Percentiles rank a stretch among this genome's conserved stretches.
phyloP scores from a whole-genome alignment of 805 yeast species.

The Tetrapisispora nanseiensis region DNA sequence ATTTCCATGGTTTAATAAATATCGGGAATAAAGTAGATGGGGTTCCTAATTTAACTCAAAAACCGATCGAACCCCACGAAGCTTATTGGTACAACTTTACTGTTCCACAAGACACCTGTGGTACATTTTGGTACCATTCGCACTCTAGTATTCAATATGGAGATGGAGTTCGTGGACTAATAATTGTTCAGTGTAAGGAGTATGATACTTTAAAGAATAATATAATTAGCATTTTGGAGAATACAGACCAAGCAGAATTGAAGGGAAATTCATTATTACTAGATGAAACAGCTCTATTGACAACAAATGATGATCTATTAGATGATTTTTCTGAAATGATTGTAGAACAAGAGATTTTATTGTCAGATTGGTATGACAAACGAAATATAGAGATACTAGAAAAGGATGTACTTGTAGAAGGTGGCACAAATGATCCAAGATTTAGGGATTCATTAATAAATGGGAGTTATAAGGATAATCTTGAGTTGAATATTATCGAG shows the following conservation, averaged over 20 bases:
- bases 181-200: conserved; percentile 43
- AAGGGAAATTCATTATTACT: not conserved
- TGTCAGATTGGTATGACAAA: conserved; percentile 56
- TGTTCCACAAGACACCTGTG: conserved; percentile 35
- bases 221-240: conserved; percentile 6
- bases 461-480: conserved; percentile 12
- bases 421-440: conserved; percentile 23
- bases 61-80: conserved; percentile 59
- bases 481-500: conserved; percentile 28
- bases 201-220: conserved; percentile 30
- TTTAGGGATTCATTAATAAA: conserved; percentile 20
- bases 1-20: conserved; percentile 45
- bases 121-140: conserved; percentile 51
- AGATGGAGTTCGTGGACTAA: conserved; percentile 43
- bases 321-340: conserved; percentile 13
- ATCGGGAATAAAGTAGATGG: conserved; percentile 38
- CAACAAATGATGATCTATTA: not conserved
- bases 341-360: conserved; percentile 46
- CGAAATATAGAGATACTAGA: conserved; percentile 32
- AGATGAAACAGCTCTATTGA: not conserved
- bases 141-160: conserved; percentile 42
- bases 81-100: conserved; percentile 42
- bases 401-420: conserved; percentile 15
- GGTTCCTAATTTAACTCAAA: conserved; percentile 43
- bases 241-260: not conserved